Percentiles rank a stretch among this genome's conserved stretches.
These are phyloP conservation scores for Sclerotinia glacialis DNA, from an alignment of 2,329 filamentous ascomycete genomes.

Conservation along the genomic window DNA sequence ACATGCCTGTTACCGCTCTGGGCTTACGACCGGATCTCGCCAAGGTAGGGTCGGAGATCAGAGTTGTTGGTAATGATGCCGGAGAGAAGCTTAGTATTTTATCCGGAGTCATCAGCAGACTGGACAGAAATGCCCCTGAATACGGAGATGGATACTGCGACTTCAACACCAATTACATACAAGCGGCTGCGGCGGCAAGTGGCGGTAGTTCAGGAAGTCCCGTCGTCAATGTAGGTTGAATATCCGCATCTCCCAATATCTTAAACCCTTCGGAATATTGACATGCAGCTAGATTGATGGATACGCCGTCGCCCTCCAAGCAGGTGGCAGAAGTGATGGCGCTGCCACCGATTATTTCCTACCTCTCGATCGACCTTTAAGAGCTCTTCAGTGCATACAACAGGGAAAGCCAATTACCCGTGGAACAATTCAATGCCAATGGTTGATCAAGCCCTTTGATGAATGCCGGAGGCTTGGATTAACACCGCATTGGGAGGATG, in stretches of 20 bases:
- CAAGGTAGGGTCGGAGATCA: conserved; percentile 86
- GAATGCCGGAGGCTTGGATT: conserved; percentile 89
- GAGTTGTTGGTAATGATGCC: conserved; percentile 97
- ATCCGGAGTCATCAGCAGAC: conserved; percentile 91
- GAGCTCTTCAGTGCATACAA: conserved; percentile 83
- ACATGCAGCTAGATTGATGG: conserved; percentile 63
- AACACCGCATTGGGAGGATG: conserved; percentile 79
- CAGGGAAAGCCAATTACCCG: conserved; percentile 72
- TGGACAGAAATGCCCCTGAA: conserved; percentile 95
- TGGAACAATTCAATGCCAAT: conserved; percentile 97
- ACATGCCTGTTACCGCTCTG: conserved; percentile 85
- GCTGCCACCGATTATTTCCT: conserved; percentile 98
- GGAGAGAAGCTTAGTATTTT: conserved; percentile 98
- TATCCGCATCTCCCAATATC: too few relatives aligned
- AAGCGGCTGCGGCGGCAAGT: conserved; percentile 93
- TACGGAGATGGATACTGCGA: conserved; percentile 98
- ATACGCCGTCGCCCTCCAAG: conserved; percentile 86
- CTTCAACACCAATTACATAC: conserved; percentile 95
- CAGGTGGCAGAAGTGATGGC: conserved; percentile 88
- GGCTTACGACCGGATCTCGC: conserved; percentile 82
- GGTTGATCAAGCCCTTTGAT: conserved; percentile 94
- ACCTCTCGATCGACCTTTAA: conserved; percentile 82
- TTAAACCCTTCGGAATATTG: not conserved
- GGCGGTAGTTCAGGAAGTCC: conserved; percentile 98
- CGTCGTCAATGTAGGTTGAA: conserved; percentile 65